phyloP scores from a whole-genome alignment of 192 early-diverging fungal genomes.

The Allomyces macrogynus region DNA sequence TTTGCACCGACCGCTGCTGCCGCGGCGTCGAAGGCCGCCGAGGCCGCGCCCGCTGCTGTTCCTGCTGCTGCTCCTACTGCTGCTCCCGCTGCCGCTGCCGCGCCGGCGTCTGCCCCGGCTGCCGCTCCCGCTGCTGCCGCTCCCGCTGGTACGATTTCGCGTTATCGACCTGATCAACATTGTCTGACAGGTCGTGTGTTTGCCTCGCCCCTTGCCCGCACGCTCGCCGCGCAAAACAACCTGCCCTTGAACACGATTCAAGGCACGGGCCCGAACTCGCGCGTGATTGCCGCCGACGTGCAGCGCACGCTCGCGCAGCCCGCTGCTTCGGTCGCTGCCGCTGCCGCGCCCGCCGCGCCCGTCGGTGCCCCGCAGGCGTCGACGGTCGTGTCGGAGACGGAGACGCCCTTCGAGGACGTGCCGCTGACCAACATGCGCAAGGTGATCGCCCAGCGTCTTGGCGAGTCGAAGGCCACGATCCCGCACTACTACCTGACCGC shows the following conservation, averaged over 20 bases:
- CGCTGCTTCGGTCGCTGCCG: slow-evolving; percentile 16
- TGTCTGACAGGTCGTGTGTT: slow-evolving; percentile 42
- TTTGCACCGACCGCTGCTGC: slow-evolving; percentile 31
- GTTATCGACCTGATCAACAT: neutral
- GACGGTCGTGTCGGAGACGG: slow-evolving; percentile 19
- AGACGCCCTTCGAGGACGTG: slow-evolving; percentile 44
- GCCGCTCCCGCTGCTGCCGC: neutral
- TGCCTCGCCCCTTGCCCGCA: slow-evolving; percentile 70
- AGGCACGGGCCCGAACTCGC: slow-evolving; percentile 75
- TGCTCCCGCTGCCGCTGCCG: slow-evolving; percentile 15
- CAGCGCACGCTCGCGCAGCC: slow-evolving; percentile 18
- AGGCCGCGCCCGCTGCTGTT: slow-evolving; percentile 10
- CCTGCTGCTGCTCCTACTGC: slow-evolving; percentile 17
- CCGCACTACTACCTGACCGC: slow-evolving; percentile 48
- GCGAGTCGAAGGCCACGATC: slow-evolving; percentile 49
- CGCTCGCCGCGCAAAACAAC: slow-evolving; percentile 63
- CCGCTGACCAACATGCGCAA: slow-evolving; percentile 58
- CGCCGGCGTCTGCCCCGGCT: slow-evolving; percentile 5
- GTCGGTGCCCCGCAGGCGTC: neutral
- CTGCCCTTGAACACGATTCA: slow-evolving; percentile 52
- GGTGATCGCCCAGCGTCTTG: slow-evolving; percentile 54
- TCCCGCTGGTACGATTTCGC: neutral
- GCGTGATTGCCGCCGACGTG: slow-evolving; percentile 83
- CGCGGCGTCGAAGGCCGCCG: slow-evolving; percentile 14
- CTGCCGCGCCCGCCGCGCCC: slow-evolving; percentile 8